These are phyloP conservation scores for Chamaenerion angustifolium DNA, from an alignment of 345 rosid species.

Conservation along the genomic window DNA sequence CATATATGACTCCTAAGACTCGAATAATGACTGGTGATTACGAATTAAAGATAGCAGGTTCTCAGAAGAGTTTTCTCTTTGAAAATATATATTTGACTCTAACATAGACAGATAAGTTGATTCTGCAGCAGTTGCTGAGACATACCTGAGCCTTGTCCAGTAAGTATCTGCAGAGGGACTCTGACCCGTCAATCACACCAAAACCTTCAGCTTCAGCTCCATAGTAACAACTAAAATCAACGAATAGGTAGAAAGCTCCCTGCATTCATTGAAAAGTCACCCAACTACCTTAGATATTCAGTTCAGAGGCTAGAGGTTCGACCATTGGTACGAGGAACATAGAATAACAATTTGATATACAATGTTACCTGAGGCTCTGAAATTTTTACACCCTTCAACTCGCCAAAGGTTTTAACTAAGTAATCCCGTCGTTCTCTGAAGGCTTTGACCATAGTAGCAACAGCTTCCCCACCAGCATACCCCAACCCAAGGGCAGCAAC, in stretches of 20 bases:
- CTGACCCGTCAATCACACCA: slow-evolving; percentile 55
- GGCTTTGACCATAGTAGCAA: slow-evolving; percentile 72
- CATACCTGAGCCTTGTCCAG: slow-evolving; percentile 51
- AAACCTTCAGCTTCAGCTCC: slow-evolving; percentile 71
- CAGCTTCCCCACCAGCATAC: slow-evolving; percentile 88
- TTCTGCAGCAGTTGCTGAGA: neutral
- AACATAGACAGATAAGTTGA: too few relatives aligned
- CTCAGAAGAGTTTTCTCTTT: too few relatives aligned
- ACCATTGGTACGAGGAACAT: slow-evolving; percentile 2
- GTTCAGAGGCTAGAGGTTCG: too few relatives aligned
- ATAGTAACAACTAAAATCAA: slow-evolving; percentile 71
- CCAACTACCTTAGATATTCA: too few relatives aligned
- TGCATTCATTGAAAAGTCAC: slow-evolving; percentile 16
- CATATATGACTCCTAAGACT: too few relatives aligned
- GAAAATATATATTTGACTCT: too few relatives aligned
- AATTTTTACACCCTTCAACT: slow-evolving; percentile 62
- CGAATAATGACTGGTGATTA: too few relatives aligned
- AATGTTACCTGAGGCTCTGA: slow-evolving; percentile 80
- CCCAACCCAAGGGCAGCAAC: slow-evolving; percentile 87
- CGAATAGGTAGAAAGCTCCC: slow-evolving; percentile 95
- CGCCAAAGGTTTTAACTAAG: slow-evolving; percentile 65
- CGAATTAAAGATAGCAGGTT: too few relatives aligned
- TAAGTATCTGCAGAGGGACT: slow-evolving; percentile 51
- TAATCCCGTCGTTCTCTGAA: slow-evolving; percentile 86
- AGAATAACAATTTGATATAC: neutral